Conservation (phyloP, 495 filamentous ascomycete genomes). For the Trichoderma reesei region DNA sequence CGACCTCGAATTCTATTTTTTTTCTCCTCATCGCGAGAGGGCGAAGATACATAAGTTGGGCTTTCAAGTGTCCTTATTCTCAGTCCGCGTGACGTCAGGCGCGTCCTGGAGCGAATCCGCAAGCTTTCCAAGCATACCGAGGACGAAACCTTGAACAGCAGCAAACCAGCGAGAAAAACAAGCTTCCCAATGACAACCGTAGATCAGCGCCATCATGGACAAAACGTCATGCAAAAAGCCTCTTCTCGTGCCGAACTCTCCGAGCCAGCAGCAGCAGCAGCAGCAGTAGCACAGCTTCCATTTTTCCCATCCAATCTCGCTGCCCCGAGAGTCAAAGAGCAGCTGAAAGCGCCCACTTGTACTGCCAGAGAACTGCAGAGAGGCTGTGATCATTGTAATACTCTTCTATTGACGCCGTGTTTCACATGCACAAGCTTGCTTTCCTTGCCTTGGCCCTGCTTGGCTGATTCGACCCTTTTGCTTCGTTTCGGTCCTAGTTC, state of each 20-base stretch:
- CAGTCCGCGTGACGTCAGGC: neutral
- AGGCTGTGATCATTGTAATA: neutral
- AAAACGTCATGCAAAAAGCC: constrained; percentile 1
- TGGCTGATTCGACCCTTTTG: no score
- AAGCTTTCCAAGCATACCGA: neutral
- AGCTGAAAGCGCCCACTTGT: neutral
- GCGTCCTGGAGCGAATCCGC: neutral
- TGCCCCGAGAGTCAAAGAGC: no score
- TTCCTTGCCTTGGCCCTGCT: no score
- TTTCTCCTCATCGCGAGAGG: neutral
- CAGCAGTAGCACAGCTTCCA: neutral
- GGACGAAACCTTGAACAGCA: neutral
- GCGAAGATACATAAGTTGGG: neutral
- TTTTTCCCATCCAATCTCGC: no score
- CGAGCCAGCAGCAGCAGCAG: neutral
- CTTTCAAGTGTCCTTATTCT: no score
- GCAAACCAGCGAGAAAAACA: neutral
- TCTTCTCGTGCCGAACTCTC: neutral
- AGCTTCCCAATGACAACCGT: neutral
- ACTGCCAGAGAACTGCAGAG: neutral
- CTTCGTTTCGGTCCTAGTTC: neutral
- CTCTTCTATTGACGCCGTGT: no score
- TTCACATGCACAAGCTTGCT: no score
- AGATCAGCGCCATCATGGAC: neutral
- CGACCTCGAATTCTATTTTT: neutral